phyloP scores from a whole-genome alignment of 2,329 filamentous ascomycete genomes.

The Falciphora oryzae region DNA sequence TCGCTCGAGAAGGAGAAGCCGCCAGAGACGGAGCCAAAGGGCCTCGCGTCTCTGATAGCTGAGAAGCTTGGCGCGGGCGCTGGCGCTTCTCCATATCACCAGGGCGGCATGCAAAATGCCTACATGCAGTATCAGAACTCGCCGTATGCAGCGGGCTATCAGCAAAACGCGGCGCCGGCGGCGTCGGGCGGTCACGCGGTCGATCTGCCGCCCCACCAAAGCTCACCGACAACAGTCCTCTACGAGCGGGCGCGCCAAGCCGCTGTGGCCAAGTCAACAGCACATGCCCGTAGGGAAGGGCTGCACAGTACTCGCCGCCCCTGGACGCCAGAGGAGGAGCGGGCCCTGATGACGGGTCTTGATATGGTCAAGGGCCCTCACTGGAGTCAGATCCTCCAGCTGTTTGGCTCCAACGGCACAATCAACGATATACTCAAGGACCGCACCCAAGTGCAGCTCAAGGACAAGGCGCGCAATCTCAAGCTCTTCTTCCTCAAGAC shows the following conservation, averaged over 20 bases:
- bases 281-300: slow-evolving; percentile 50
- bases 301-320: slow-evolving; percentile 63
- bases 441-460: slow-evolving; percentile 83
- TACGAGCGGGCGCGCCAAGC: slow-evolving; percentile 56
- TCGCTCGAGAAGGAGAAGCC: slow-evolving; percentile 15
- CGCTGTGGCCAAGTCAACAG: slow-evolving; percentile 49
- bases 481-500: slow-evolving; percentile 92
- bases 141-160: slow-evolving; percentile 11
- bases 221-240: slow-evolving; percentile 46
- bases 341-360: slow-evolving; percentile 80
- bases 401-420: slow-evolving; percentile 75
- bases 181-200: background rate
- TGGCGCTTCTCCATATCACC: slow-evolving; percentile 4
- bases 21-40: slow-evolving; percentile 15
- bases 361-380: slow-evolving; percentile 87
- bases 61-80: slow-evolving; percentile 17
- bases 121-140: slow-evolving; percentile 12
- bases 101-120: slow-evolving; percentile 4
- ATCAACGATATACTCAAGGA: slow-evolving; percentile 81
- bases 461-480: slow-evolving; percentile 85
- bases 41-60: slow-evolving; percentile 21
- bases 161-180: slow-evolving; percentile 14
- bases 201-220: slow-evolving; percentile 49
- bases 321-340: slow-evolving; percentile 86
- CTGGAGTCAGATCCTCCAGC: slow-evolving; percentile 84